phyloP scores from a whole-genome alignment of 163 green algal genomes.

The Smithsoniella earleae region DNA sequence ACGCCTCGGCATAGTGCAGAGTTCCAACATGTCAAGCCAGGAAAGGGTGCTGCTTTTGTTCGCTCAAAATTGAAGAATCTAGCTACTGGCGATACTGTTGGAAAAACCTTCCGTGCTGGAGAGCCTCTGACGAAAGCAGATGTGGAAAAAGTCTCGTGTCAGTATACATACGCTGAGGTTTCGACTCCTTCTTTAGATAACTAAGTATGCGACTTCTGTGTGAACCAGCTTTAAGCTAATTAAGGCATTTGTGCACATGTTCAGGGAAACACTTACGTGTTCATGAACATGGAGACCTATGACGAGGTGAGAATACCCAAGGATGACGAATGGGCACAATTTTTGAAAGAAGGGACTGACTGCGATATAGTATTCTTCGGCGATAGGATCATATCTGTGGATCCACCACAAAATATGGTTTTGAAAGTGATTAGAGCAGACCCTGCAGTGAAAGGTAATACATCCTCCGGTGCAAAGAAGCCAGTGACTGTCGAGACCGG shows the following conservation, averaged over 20 bases:
- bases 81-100: conserved; percentile 55
- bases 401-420: conserved; percentile 75
- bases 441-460: conserved; percentile 88
- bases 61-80: conserved; percentile 94
- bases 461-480: conserved; percentile 75
- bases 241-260: background rate
- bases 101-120: conserved; percentile 91
- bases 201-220: no score
- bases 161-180: conserved; percentile 82
- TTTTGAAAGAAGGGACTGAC: conserved; percentile 74
- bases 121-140: conserved; percentile 62
- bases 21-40: conserved; percentile 96
- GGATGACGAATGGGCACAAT: conserved; percentile 79
- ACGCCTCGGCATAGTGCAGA: conserved; percentile 50
- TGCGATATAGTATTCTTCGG: conserved; percentile 59
- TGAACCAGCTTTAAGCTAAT: background rate
- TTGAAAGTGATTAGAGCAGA: conserved; percentile 73
- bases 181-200: no score
- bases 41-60: conserved; percentile 95
- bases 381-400: conserved; percentile 80
- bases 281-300: conserved; percentile 95
- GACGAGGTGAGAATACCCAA: conserved; percentile 84
- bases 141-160: conserved; percentile 58
- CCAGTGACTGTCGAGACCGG: conserved; percentile 84
- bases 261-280: conserved; percentile 67